phyloP scores from a whole-genome alignment of 257 asterid species.

The Solanum habrochaites region DNA sequence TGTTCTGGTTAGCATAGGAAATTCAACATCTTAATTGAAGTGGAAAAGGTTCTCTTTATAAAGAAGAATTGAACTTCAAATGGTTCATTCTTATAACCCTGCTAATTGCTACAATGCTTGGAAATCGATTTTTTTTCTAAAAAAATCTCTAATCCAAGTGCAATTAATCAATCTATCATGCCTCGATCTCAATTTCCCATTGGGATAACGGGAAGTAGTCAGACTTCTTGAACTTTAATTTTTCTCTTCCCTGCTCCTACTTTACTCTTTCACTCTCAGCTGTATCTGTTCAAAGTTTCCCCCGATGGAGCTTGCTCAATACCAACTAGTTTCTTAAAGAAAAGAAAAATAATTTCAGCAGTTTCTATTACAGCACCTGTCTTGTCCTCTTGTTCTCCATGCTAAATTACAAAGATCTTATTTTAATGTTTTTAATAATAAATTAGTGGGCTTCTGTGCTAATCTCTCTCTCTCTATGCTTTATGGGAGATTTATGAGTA shows the following conservation, averaged over 20 bases:
- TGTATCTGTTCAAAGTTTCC: background rate
- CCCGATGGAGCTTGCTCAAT: background rate
- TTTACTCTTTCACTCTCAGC: background rate
- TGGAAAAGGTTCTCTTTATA: background rate
- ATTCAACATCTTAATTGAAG: background rate
- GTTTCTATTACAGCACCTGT: background rate
- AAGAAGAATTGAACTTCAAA: background rate
- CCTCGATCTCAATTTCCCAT: background rate
- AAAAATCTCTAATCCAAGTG: background rate
- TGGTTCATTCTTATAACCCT: background rate
- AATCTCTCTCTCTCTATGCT: background rate
- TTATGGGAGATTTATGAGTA: background rate
- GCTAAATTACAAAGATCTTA: background rate
- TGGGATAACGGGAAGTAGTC: background rate
- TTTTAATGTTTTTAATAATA: background rate
- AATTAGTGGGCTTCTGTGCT: background rate
- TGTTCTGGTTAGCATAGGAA: background rate
- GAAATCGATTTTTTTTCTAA: background rate
- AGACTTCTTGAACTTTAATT: background rate
- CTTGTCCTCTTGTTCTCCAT: background rate
- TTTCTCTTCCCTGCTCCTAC: background rate
- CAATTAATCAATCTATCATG: background rate
- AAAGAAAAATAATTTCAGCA: background rate
- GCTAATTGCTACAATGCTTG: background rate
- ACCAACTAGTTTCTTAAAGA: background rate